Base-by-base conservation (phyloP, 176 grass and related monocot genomes). In the Typha latifolia region DNA sequence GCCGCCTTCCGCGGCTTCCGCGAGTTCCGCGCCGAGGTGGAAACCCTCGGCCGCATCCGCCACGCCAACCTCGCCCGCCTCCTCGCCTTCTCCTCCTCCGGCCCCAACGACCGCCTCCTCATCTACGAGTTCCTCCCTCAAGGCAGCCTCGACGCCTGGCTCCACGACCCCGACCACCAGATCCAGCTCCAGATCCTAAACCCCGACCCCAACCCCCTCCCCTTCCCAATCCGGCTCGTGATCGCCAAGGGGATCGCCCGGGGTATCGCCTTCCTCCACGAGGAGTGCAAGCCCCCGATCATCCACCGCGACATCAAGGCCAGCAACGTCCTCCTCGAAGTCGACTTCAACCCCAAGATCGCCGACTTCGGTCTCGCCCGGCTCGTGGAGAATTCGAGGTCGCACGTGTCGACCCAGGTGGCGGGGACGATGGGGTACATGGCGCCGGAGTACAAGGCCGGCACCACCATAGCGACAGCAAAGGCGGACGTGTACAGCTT, bases 361-460 rank as follows among this genome's bases (percentile, higher is more conserved):
- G 78, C 88, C 62, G 93, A 96, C 59, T 96, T 96, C 15, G 93
- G 93, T 0, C 85, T 86, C 24, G 93, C 85, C 2, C 79, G 93
- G 57, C 16, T 77, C 14, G 71, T 89, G 66, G 67, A 67, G 43
- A 71, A 73, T 14, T 78, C 85, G 19, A 67, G 61, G 47, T 82
- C 93, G 3, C 88, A 96, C 37, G 72, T 91, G 61, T 91, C 88
- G 56, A 96, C 88, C 2, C 82, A 89, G 52, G 77, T 68, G 20
- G 93, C 93, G 32, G 93, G 93, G 0, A 91, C 93, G 48, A 82
- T 78, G 20, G 92, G 92, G 85, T 97, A 97, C 64, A 84, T 97
- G 75, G 78, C 93, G 12, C 93, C 93, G 0, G 93, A 89, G 78
- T 72, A 85, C 3, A 69, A 66, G 48, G 80, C 66, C 3, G 93